Conservation (phyloP, 495 filamentous ascomycete species). For the Sporormia fimetaria region DNA sequence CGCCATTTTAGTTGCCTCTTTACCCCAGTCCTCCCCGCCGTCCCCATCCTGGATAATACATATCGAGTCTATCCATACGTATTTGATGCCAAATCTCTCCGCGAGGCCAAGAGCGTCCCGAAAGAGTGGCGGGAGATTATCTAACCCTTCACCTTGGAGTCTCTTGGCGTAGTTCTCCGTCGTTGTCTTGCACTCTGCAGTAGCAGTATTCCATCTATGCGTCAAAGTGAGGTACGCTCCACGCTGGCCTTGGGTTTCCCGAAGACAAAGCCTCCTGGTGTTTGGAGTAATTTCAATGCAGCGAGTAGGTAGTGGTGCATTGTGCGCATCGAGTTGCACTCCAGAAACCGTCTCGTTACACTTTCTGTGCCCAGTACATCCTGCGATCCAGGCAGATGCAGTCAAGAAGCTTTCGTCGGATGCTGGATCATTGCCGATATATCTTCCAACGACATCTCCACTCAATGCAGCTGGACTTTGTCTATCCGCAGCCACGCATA, state of each 20-base stretch:
- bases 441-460: no score
- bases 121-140: not conserved
- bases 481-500: not conserved
- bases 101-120: slow-evolving; percentile 1
- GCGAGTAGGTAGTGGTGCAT: not conserved
- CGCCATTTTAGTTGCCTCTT: slow-evolving; percentile 6
- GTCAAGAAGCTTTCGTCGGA: not conserved
- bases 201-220: slow-evolving; percentile 1
- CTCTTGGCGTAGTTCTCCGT: slow-evolving; percentile 2
- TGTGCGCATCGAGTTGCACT: not conserved
- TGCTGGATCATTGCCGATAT: not conserved
- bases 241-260: not conserved
- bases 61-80: slow-evolving; percentile 6
- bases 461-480: not conserved
- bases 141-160: not conserved
- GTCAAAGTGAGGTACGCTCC: slow-evolving; percentile 1
- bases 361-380: slow-evolving; percentile 1
- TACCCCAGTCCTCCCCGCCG: not conserved
- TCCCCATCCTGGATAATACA: slow-evolving; percentile 5
- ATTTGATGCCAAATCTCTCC: not conserved
- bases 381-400: not conserved
- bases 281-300: no score
- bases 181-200: slow-evolving; percentile 1
- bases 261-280: slow-evolving; percentile 1
- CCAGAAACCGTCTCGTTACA: slow-evolving; percentile 6